Base-by-base conservation (phyloP, 2,329 filamentous ascomycete species). In the Monilinia fructigena region DNA sequence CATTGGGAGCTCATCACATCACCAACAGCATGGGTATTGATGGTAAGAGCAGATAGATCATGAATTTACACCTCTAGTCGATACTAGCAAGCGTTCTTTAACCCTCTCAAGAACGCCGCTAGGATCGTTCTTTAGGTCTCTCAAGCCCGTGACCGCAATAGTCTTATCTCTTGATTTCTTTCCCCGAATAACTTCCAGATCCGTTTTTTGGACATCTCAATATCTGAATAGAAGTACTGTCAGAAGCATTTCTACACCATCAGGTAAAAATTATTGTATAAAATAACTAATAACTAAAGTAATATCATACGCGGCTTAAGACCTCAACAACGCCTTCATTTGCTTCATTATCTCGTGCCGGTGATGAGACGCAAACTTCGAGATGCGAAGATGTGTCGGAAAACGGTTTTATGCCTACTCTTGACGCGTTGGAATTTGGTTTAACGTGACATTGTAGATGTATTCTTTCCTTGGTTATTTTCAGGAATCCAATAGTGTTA, bases 371-470 rank as follows among this genome's bases (percentile, higher is more conserved):
- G 58, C 86, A 89, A 1, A 92, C 75, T 68, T 89, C 84, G 56
- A 92, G 82, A 2, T 78, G 78, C 8, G 85, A 81, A 31, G 86
- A 81, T 0, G 82, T 82, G 4, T 92, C 76, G 0, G 80, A 79
- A 3, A 79, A 74, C 14, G 45, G 6, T 11, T 61, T 61, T 55
- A 92, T 80, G 18, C 89, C 89, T 71, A 90, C 83, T 45, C 87
- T 83, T 31, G 80, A 80, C 38, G 84, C 85, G 74, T 81, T 86
- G 16, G 85, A 84, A 4, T 88, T 86, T 0, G 89, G 86, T 68
- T 89, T 90, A 66, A 92, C 84, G 70, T 84, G 86, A 74, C 89
- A 90, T 35, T 83, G 81, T 42, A 92, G 78, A 64, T 87, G 84
- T 23, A 92, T 75, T 2, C 23, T 59, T 38, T 58, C 31, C 47